phyloP scores from a whole-genome alignment of 2,329 filamentous ascomycete species.

The Hypomyces perniciosus region DNA sequence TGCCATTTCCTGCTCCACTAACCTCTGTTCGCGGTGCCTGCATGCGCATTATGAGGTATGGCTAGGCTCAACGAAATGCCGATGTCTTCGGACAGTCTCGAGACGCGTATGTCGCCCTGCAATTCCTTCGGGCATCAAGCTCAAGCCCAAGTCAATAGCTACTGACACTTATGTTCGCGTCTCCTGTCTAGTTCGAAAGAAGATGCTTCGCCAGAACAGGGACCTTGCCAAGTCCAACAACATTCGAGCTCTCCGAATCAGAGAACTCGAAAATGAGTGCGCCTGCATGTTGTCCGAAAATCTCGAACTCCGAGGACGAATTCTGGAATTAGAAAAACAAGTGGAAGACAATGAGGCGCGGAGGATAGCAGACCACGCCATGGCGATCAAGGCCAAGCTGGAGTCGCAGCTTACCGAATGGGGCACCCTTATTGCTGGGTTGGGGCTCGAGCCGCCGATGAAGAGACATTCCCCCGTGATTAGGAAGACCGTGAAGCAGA shows the following conservation, averaged over 20 bases:
- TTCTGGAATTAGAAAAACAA: slow-evolving; percentile 63
- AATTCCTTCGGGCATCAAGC: slow-evolving; percentile 4
- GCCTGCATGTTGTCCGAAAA: slow-evolving; percentile 74
- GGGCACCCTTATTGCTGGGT: slow-evolving; percentile 57
- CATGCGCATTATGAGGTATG: slow-evolving; percentile 50
- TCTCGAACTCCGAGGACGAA: slow-evolving; percentile 62
- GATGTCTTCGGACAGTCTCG: slow-evolving; percentile 61
- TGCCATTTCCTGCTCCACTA: neutral
- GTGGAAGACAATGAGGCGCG: slow-evolving; percentile 55
- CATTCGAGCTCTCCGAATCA: slow-evolving; percentile 68
- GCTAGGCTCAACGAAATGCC: slow-evolving; percentile 74
- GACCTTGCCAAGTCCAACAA: slow-evolving; percentile 78
- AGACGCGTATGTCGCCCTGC: slow-evolving; percentile 54
- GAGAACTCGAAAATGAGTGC: slow-evolving; percentile 68
- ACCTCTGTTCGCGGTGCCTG: slow-evolving; percentile 15
- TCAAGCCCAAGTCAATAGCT: slow-evolving; percentile 7
- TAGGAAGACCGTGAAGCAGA: slow-evolving; percentile 36
- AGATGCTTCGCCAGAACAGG: slow-evolving; percentile 76
- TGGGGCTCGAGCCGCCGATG: slow-evolving; percentile 55
- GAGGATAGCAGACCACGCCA: slow-evolving; percentile 58
- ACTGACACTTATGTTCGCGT: slow-evolving; percentile 12
- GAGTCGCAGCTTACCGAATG: slow-evolving; percentile 69
- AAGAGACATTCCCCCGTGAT: slow-evolving; percentile 39
- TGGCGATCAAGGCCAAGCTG: slow-evolving; percentile 63
- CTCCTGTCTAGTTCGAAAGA: slow-evolving; percentile 58